Base-by-base conservation (phyloP, 495 filamentous ascomycete species). In the Aspergillus taichungensis region DNA sequence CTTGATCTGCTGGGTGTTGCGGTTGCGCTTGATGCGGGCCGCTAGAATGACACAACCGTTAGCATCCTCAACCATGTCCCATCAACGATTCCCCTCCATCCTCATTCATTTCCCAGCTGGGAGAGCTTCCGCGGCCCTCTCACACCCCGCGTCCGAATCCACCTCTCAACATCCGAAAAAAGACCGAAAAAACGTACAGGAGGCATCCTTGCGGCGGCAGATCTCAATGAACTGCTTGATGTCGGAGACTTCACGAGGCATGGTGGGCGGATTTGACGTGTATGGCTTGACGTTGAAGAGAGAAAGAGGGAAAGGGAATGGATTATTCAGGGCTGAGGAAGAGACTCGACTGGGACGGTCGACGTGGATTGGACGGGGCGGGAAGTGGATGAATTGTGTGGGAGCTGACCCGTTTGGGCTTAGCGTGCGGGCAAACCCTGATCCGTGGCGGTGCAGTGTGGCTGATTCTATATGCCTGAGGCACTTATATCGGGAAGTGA, bases 141-240 rank as follows among this genome's bases (percentile, higher is more conserved):
- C 18, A 24, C 18, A 2, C 18, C 4, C 18, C 18, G 18, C 1
- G 2, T 24, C 18, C 18, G 18, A 24, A 24, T 24, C 18, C 18
- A 24, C 18, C 18, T 24, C 18, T 24, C 18, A 24, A 24, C 37
- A 47, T 12, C 30, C 45, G 12, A 14, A 40, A 30, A 18, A 29
- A 13, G 38, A 18, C 14, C 13, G 40, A 14, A 24, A 47, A 39
- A 29, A 83, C 80, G 50, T 84, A 95, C 90, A 94, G 61, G 86
- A 89, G 62, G 94, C 92, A 79, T 99, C 92, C 74, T 92, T 92
- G 62, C 92, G 85, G 72, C 90, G 83, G 85, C 87, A 95, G 77
- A 97, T 91, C 86, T 99, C 94, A 74, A 99, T 94, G 84, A 99
- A 99, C 77, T 95, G 74, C 87, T 97, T 99, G 84, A 99, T 96